phyloP scores from a whole-genome alignment of 768 basidiomycete species.

The Lactifluus volemus region DNA sequence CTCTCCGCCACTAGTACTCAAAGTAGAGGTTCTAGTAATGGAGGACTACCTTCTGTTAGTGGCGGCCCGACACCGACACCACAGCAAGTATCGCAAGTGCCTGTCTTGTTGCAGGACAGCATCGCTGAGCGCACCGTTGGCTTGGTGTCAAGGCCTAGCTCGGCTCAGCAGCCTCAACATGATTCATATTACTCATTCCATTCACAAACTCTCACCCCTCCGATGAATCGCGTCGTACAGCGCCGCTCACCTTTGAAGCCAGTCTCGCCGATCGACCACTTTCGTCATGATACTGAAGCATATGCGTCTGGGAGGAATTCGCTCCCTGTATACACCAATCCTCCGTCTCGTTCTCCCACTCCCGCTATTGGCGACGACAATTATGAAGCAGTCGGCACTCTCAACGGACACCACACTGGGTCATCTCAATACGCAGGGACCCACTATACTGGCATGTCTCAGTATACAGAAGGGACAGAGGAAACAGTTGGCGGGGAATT shows the following conservation, averaged over 20 bases:
- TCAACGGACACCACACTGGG: constrained; percentile 48
- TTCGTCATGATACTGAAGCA: constrained; percentile 56
- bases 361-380: constrained; percentile 68
- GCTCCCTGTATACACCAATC: constrained; percentile 38
- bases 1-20: constrained; percentile 1
- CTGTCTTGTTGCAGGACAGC: constrained; percentile 1
- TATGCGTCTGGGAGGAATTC: constrained; percentile 56
- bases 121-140: neutral
- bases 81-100: neutral
- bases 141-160: constrained; percentile 1
- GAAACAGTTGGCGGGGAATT: neutral
- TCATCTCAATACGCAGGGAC: constrained; percentile 6
- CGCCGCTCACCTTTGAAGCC: constrained; percentile 8
- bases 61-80: neutral
- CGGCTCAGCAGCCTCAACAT: neutral
- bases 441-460: neutral
- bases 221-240: constrained; percentile 10
- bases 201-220: constrained; percentile 13
- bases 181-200: neutral
- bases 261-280: constrained; percentile 43
- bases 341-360: constrained; percentile 70
- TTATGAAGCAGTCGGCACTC: constrained; percentile 49
- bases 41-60: neutral
- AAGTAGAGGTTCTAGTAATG: neutral
- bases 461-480: constrained; percentile 2